These are phyloP conservation scores for Prosopis cineraria DNA, from an alignment of 306 rosid species.

Conservation along the genomic window DNA sequence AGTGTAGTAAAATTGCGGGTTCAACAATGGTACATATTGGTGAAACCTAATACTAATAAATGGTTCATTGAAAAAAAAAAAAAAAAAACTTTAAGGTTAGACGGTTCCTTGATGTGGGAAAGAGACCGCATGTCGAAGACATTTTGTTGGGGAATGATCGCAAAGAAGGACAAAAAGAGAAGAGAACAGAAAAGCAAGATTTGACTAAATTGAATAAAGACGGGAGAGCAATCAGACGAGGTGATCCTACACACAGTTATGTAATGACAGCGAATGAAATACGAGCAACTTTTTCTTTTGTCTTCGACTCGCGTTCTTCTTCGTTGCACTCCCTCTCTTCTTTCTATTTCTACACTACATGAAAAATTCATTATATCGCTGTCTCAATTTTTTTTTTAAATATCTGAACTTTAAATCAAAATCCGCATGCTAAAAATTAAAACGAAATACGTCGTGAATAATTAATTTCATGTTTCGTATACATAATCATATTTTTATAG, in stretches of 20 bases:
- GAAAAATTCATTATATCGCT: neutral
- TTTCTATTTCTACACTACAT: neutral
- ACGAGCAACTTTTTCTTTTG: too few species aligned
- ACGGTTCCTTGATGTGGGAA: neutral
- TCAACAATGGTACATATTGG: too few species aligned
- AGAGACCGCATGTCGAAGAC: neutral
- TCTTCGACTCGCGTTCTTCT: neutral
- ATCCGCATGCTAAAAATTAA: too few species aligned
- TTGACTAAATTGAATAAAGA: slow-evolving; percentile 6
- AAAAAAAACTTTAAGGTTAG: too few species aligned
- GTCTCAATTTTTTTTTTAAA: too few species aligned
- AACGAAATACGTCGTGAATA: too few species aligned
- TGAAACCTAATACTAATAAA: too few species aligned
- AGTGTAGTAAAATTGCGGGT: too few species aligned
- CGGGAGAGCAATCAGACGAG: neutral
- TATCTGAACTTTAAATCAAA: too few species aligned
- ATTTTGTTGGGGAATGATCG: neutral
- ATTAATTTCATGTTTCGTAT: too few species aligned
- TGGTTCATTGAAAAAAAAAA: too few species aligned
- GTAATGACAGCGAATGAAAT: slow-evolving; percentile 13
- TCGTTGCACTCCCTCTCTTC: neutral
- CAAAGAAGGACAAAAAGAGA: neutral
- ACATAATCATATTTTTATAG: too few species aligned
- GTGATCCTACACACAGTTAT: neutral
- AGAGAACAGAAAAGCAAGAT: neutral